phyloP scores from a whole-genome alignment of 768 basidiomycete genomes.

The Candolleomyces efflorescens region DNA sequence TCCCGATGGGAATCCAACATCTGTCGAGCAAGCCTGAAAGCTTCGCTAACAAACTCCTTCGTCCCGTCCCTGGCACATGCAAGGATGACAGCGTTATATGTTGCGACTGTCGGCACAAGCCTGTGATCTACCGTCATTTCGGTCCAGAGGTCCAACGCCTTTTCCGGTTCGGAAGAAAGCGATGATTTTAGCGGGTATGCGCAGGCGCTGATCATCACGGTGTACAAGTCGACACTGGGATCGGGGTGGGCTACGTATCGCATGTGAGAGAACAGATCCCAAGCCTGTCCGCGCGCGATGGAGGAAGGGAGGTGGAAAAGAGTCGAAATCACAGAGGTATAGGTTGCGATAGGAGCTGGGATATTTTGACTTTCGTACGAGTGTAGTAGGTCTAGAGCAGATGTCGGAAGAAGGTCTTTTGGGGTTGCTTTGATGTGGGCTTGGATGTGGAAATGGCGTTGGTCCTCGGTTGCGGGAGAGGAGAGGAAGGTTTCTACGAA shows the following conservation, averaged over 20 bases:
- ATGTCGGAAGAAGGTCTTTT: slow-evolving; percentile 45
- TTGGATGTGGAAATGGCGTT: slow-evolving; percentile 72
- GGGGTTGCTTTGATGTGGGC: slow-evolving; percentile 53
- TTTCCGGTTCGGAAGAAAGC: slow-evolving; percentile 73
- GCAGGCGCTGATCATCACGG: slow-evolving; percentile 86
- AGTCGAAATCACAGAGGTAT: slow-evolving; percentile 61
- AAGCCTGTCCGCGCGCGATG: slow-evolving; percentile 70
- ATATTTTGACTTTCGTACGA: slow-evolving; percentile 60
- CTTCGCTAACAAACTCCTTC: slow-evolving; percentile 69
- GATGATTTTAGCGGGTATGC: slow-evolving; percentile 45
- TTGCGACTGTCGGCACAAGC: slow-evolving; percentile 56
- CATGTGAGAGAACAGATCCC: slow-evolving; percentile 96
- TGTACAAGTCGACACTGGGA: slow-evolving; percentile 71
- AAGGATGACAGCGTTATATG: slow-evolving; percentile 81
- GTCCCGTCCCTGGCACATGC: slow-evolving; percentile 70
- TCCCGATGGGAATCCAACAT: slow-evolving; percentile 81
- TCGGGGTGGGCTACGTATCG: slow-evolving; percentile 88
- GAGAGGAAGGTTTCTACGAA: slow-evolving; percentile 15
- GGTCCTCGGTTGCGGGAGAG: slow-evolving; percentile 41
- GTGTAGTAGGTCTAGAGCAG: slow-evolving; percentile 67
- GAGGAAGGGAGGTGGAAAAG: slow-evolving; percentile 50
- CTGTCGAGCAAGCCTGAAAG: slow-evolving; percentile 77
- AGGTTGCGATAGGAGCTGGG: slow-evolving; percentile 70
- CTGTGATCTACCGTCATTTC: slow-evolving; percentile 82
- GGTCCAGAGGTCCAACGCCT: slow-evolving; percentile 87